Percentiles rank a stretch among this genome's conserved stretches.
phyloP scores from a whole-genome alignment of 495 filamentous ascomycete genomes.

The Neurospora sp. region DNA sequence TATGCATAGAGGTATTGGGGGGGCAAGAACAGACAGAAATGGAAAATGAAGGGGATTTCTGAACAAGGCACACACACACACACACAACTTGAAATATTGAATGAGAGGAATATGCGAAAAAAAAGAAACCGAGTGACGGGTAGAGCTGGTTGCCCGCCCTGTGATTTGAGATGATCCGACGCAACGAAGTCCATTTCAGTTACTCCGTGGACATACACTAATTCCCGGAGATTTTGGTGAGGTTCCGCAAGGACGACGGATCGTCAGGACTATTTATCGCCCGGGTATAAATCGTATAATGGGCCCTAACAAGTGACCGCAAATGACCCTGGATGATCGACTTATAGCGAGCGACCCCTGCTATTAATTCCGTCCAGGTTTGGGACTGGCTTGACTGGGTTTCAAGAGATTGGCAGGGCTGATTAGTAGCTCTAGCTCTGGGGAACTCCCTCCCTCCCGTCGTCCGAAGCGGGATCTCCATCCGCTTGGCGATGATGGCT shows the following conservation, averaged over 20 bases:
- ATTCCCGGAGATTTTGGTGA: conserved; percentile 1
- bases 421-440: background rate
- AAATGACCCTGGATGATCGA: background rate
- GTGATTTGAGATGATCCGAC: too few relatives aligned
- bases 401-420: background rate
- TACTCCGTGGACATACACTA: too few relatives aligned
- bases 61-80: too few relatives aligned
- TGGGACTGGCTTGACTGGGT: background rate
- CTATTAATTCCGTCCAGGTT: background rate
- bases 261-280: background rate
- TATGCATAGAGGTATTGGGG: too few relatives aligned
- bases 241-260: background rate
- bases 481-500: background rate
- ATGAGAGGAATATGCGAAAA: too few relatives aligned
- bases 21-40: too few relatives aligned
- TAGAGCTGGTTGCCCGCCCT: too few relatives aligned
- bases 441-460: background rate
- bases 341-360: background rate
- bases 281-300: background rate
- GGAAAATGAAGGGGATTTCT: too few relatives aligned
- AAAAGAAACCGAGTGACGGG: too few relatives aligned
- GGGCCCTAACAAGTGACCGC: background rate
- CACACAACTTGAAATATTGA: too few relatives aligned
- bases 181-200: too few relatives aligned
- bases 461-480: background rate